Evolutionary conservation across 1,284 basidiomycete species (phyloP), one percentile per base, ranked within the genome.

Genomic region (Ganoderma boninense): DNA sequence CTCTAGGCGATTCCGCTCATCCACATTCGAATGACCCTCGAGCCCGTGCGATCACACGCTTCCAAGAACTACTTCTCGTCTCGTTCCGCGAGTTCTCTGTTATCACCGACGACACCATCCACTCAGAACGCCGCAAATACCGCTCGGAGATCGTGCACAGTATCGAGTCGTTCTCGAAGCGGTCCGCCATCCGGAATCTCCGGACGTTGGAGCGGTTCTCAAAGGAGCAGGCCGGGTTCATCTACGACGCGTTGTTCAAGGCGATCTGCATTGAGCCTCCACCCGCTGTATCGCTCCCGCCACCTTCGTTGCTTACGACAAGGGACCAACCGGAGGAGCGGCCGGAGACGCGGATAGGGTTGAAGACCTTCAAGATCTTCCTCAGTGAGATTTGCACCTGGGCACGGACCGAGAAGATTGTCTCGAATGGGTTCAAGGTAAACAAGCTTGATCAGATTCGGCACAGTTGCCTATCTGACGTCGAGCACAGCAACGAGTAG

Each of bases 81-180:
- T 97, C 97, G 1, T 98, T 98, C 89, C 91, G 98, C 68, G 98
- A 99, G 81, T 99, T 99, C 81, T 94, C 96, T 32, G 88, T 97
- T 73, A 97, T 99, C 80, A 97, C 96, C 0, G 97, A 99, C 78
- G 98, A 99, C 42, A 95, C 95, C 16, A 99, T 99, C 76, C 88
- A 91, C 23, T 88, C 89, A 23, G 97, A 99, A 81, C 91, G 98
- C 38, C 90, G 91, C 73, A 90, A 93, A 54, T 96, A 96, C 84
- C 90, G 97, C 63, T 89, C 92, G 61, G 97, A 98, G 79, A 95
- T 99, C 71, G 92, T 98, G 44, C 90, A 95, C 77, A 95, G 92
- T 78, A 97, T 99, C 75, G 98, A 99, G 83, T 91, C 90, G 7
- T 99, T 99, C 82, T 93, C 97, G 29, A 98, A 97, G 81, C 92